Evolutionary conservation across 345 rosid genomes (phyloP), one percentile per base, ranked within the genome.

Genomic region (Jatropha curcas): DNA sequence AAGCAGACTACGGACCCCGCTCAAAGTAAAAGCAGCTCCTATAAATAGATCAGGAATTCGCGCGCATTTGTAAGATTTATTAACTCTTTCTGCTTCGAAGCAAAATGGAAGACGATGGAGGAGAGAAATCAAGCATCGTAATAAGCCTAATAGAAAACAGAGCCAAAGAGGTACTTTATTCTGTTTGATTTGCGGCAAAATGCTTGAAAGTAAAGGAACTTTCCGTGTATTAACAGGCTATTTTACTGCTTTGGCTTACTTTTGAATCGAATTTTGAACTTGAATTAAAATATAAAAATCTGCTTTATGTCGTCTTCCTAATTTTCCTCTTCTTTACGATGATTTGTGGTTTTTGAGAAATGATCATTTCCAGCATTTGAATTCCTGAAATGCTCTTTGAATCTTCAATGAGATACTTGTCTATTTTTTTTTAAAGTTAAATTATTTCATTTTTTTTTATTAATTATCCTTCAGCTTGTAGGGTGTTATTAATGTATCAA

Each of bases 81-180:
- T 65, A 41, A 39, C 24, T 14, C 12, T 19, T 17, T 27, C 33
- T 62, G 24, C 7, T 28, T 12, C 16, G 59, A 30, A 70, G 59
- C 34, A 56, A 81, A 64, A 89, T 90, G 98, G 98, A 90, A 77
- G 98, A 90, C 83, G 98, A 89, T 16, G 89, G 84, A 22, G 91
- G 86, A 77, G 97, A 89, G 77, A 81, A 87, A 77, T 90, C 98
- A 68, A 92, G 92, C 86, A 86, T 92, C 78, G 89, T 89, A 62
- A 79, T 86, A 68, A 88, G 97, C 56, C 85, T 92, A 68, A 94
- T 90, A 46, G 96, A 90, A 85, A 94, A 94, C 85, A 82, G 98
- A 84, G 96, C 98, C 57, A 94, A 90, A 86, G 98, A 94, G 98
- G 98, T 79, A 73, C 17, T 1, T 1, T 27, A 33, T 72, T 67